phyloP scores from a whole-genome alignment of 345 rosid genomes.

The Dipteronia dyeriana region DNA sequence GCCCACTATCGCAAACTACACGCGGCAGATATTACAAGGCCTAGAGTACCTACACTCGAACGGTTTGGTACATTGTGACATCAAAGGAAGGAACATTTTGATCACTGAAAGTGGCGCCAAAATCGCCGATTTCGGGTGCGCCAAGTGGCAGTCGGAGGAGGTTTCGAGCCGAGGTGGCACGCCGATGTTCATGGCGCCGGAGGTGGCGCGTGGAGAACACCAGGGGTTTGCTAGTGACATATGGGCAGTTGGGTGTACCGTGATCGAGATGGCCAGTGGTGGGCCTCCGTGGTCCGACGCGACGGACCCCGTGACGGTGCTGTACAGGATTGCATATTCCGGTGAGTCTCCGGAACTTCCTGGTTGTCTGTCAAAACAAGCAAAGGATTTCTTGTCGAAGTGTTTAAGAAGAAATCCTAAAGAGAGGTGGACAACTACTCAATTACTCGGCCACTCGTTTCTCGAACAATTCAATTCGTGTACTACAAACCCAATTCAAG shows the following conservation, averaged over 20 bases:
- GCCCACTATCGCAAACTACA: constrained; percentile 37
- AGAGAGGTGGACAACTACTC: constrained; percentile 56
- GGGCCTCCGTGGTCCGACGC: constrained; percentile 42
- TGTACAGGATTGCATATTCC: constrained; percentile 51
- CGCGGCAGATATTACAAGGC: constrained; percentile 57
- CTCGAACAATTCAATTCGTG: constrained; percentile 25
- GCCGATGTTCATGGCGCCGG: constrained; percentile 82
- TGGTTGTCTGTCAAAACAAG: constrained; percentile 43
- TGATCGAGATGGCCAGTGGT: constrained; percentile 80
- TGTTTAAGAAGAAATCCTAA: constrained; percentile 52
- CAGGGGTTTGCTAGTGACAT: constrained; percentile 64
- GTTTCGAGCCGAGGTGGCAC: constrained; percentile 54
- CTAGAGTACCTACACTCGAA: constrained; percentile 58
- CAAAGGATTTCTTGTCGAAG: constrained; percentile 60
- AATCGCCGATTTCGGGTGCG: constrained; percentile 79
- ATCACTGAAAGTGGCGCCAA: constrained; percentile 50
- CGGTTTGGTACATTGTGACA: constrained; percentile 72
- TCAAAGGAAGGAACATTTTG: constrained; percentile 67
- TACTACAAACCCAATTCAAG: constrained; percentile 26
- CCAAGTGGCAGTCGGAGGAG: constrained; percentile 34
- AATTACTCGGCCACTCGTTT: constrained; percentile 54
- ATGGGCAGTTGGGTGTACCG: constrained; percentile 80
- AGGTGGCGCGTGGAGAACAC: constrained; percentile 80
- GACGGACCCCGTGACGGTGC: constrained; percentile 40
- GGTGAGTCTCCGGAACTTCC: constrained; percentile 53